Evolutionary conservation across 139 green algal genomes (phyloP), one percentile per base, ranked within the genome.

Genomic region (Zygnema circumcarinatum): DNA sequence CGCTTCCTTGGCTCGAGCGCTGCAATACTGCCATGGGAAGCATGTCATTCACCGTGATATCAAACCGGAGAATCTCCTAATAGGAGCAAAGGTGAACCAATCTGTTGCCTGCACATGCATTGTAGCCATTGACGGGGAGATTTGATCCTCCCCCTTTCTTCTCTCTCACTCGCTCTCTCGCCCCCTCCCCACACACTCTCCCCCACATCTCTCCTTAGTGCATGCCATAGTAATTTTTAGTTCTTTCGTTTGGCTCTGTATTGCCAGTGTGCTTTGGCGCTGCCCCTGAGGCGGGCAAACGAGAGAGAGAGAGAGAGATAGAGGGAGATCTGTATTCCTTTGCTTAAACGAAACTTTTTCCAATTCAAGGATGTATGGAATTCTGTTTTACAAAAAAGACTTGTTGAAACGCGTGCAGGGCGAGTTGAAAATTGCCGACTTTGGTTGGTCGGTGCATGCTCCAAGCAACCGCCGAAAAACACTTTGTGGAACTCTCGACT

Each of bases 1-100:
- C 7, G 78, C 83, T 1, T 81, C 74, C 21, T 74, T 99, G 76
- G 93, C 95, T 2, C 89, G 93, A 33, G 97, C 97, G 0, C 93
- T 99, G 53, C 38, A 90, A 16, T 98, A 99, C 93, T 98, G 96
- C 93, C 96, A 99, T 92, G 93, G 92, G 72, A 98, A 99, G 94
- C 95, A 99, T 84, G 96, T 99, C n/a, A 99, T 99, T 83, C 97
- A 99, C 93, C 87, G 97, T 2, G 97, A 99, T 92, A 98, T 99
- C 94, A 99, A 93, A 90, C 96, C 96, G 2, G 97, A 99, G 91
- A 99, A 99, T 92, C 92, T 99, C 88, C 91, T 99, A 74, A 81
- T 98, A 72, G 97, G 97, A 0, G 88, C 96, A 0, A 92, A 96
- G 38, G 96, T 88, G 21, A n/a, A n/a, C n/a, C n/a, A n/a, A n/a